These are phyloP conservation scores for Pythium phragmitis DNA, from an alignment of 352 stramenopile genomes.

Conservation along the genomic window DNA sequence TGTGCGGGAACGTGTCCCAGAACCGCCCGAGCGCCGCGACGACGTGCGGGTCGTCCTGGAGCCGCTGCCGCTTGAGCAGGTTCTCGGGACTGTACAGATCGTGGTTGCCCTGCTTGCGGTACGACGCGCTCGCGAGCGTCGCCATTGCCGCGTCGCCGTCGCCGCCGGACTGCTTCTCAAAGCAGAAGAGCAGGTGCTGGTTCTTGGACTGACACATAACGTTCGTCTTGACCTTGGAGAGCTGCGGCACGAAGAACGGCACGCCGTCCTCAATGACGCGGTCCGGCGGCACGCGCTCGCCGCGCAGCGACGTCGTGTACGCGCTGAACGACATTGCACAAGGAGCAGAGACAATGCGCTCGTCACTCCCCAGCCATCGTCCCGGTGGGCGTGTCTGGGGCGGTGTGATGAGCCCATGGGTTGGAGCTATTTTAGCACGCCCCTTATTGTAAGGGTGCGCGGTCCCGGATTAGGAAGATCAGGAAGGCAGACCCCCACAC, in stretches of 20 bases:
- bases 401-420: too few species aligned
- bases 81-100: constrained; percentile 74
- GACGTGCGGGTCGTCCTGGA: constrained; percentile 50
- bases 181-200: constrained; percentile 41
- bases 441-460: too few species aligned
- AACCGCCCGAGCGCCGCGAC: constrained; percentile 54
- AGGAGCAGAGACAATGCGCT: not conserved
- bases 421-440: not conserved
- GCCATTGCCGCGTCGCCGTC: not conserved
- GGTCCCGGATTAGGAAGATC: constrained; percentile 1
- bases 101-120: constrained; percentile 74
- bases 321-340: constrained; percentile 17
- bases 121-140: constrained; percentile 31
- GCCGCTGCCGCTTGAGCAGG: constrained; percentile 46
- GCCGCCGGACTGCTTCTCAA: constrained; percentile 23
- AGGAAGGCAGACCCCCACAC: not conserved
- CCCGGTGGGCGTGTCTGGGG: not conserved
- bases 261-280: constrained; percentile 21
- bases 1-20: constrained; percentile 68
- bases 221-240: constrained; percentile 46
- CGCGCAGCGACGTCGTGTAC: constrained; percentile 27
- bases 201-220: constrained; percentile 37
- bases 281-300: constrained; percentile 25
- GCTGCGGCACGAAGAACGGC: constrained; percentile 41
- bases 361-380: not conserved